phyloP scores from a whole-genome alignment of 148 eudicot species.

The Chenopodium berlandieri region DNA sequence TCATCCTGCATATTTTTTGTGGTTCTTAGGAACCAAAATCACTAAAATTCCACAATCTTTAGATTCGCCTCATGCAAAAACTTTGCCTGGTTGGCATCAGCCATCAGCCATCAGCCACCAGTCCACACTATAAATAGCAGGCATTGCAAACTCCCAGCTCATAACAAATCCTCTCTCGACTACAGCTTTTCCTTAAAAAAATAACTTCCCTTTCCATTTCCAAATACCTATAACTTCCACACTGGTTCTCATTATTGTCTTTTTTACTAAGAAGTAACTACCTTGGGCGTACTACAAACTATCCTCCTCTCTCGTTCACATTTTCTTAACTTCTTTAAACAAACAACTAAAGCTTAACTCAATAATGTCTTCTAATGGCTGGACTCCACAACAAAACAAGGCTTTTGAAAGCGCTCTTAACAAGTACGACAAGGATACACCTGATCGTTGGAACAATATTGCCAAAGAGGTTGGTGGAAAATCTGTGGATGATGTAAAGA shows the following conservation, averaged over 20 bases:
- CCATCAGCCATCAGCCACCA: conserved; percentile 27
- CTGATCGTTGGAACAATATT: conserved; percentile 54
- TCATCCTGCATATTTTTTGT: conserved; percentile 29
- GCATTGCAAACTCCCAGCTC: conserved; percentile 33
- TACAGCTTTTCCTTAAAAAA: neutral
- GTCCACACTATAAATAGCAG: conserved; percentile 42
- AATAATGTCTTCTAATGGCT: conserved; percentile 27
- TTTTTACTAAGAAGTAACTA: neutral
- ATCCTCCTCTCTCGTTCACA: neutral
- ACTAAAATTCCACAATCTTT: conserved; percentile 31
- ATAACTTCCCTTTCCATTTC: neutral
- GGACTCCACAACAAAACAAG: conserved; percentile 52
- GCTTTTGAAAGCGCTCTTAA: conserved; percentile 53
- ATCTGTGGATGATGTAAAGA: conserved; percentile 45
- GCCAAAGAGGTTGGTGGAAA: conserved; percentile 49
- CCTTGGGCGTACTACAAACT: neutral
- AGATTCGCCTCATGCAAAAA: conserved; percentile 13
- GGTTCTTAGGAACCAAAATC: conserved; percentile 41
- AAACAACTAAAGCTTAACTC: conserved; percentile 17
- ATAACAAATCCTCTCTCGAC: conserved; percentile 27
- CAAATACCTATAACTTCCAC: neutral
- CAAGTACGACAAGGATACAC: conserved; percentile 48
- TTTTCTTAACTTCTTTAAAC: neutral
- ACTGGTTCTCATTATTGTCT: neutral
- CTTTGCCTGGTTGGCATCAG: conserved; percentile 38